Evolutionary conservation across 192 early-diverging fungal genomes (phyloP).

Genomic region (Dimargaris xerosporica): DNA sequence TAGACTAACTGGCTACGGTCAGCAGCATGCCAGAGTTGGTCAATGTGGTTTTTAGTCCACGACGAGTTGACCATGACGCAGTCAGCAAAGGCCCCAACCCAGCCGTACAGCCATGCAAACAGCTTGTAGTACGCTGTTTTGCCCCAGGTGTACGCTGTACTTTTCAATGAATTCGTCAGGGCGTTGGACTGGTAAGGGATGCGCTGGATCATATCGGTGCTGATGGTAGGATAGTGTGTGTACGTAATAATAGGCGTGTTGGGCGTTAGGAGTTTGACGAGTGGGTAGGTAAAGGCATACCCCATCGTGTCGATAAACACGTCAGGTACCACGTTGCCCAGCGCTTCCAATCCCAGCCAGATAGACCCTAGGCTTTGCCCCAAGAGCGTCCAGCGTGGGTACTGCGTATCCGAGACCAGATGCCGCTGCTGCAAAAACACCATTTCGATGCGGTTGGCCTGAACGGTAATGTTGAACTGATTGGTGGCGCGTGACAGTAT

Average conservation of each 20-base stretch:
- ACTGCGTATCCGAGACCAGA: slow-evolving; percentile 57
- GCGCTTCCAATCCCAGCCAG: slow-evolving; percentile 55
- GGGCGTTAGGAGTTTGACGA: slow-evolving; percentile 42
- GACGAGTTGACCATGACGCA: slow-evolving; percentile 89
- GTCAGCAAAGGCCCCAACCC: slow-evolving; percentile 62
- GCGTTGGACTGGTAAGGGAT: slow-evolving; percentile 44
- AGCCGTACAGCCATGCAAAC: slow-evolving; percentile 66
- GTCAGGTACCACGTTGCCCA: slow-evolving; percentile 51
- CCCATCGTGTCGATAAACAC: slow-evolving; percentile 88
- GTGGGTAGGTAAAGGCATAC: slow-evolving; percentile 85
- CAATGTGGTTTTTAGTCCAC: slow-evolving; percentile 89
- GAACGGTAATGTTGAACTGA: slow-evolving; percentile 58
- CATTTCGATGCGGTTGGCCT: slow-evolving; percentile 37
- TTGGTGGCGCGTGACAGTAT: slow-evolving; percentile 31
- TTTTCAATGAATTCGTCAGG: too few species aligned
- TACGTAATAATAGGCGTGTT: slow-evolving; percentile 60
- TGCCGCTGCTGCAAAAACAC: slow-evolving; percentile 42
- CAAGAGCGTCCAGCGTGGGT: slow-evolving; percentile 67
- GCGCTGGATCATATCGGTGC: slow-evolving; percentile 72
- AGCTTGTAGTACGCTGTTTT: slow-evolving; percentile 51
- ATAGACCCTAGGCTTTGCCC: slow-evolving; percentile 76
- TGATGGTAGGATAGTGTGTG: slow-evolving; percentile 93
- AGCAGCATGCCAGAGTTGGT: slow-evolving; percentile 58
- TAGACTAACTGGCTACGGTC: slow-evolving; percentile 52
- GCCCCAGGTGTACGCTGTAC: neutral